A percentile compares a stretch with the other conserved stretches of the same genome.
phyloP scores from a whole-genome alignment of 108 stramenopile genomes.

The Tribonema minus region DNA sequence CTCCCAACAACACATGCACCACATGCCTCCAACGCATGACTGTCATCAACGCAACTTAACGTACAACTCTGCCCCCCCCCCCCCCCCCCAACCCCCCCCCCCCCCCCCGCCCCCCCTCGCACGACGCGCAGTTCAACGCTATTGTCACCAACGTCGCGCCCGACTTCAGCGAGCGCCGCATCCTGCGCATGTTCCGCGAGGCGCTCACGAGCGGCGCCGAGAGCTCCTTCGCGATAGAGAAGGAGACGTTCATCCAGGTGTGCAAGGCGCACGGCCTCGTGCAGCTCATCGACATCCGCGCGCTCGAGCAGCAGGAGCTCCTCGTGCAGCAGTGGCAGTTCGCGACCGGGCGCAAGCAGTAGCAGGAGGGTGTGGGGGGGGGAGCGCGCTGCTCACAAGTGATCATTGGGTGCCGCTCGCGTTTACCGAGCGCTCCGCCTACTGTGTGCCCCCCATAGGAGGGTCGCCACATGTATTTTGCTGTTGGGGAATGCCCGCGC shows the following conservation, averaged over 20 bases:
- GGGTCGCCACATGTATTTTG: no score
- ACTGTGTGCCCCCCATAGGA: no score
- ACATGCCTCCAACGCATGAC: background rate
- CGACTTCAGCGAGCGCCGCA: conserved; percentile 47
- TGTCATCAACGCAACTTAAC: no score
- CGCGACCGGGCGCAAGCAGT: no score
- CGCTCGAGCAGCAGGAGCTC: background rate
- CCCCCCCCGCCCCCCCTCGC: background rate
- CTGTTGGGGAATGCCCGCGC: no score
- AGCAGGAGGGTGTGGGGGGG: no score
- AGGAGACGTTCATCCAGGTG: conserved; percentile 47
- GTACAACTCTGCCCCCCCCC: no score
- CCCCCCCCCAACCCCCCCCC: no score
- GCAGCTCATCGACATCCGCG: conserved; percentile 15
- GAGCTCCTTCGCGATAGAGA: conserved; percentile 42
- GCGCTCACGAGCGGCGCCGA: conserved; percentile 41
- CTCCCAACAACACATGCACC: background rate
- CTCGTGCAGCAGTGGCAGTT: background rate
- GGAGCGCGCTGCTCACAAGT: no score
- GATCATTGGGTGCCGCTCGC: no score
- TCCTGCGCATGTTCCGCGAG: conserved; percentile 56
- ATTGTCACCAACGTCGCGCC: conserved; percentile 21
- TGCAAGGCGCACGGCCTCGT: conserved; percentile 51
- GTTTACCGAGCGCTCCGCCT: no score
- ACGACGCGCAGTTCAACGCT: background rate